Percentiles rank a stretch among this genome's conserved stretches.
Conservation (phyloP, 2,329 filamentous ascomycete species). For the Chrysosporium keratinophilum region DNA sequence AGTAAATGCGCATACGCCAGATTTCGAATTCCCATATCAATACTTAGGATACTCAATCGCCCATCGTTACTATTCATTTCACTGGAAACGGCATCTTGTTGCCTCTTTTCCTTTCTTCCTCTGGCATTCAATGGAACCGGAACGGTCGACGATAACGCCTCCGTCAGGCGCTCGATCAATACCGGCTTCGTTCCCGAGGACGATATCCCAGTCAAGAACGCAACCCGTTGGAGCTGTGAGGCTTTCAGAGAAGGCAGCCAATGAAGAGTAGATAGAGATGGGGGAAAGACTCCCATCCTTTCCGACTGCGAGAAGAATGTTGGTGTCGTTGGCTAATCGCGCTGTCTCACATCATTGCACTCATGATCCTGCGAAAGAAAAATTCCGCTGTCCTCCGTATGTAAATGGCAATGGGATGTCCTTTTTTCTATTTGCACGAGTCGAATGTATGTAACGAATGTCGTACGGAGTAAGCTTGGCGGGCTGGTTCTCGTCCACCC, state of each 20-base stretch:
- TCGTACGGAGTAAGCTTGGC: too few species aligned
- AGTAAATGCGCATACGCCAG: slow-evolving; percentile 60
- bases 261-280: slow-evolving; percentile 7
- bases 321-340: too few species aligned
- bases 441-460: too few species aligned
- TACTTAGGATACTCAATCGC: slow-evolving; percentile 53
- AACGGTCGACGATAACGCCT: slow-evolving; percentile 1
- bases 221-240: slow-evolving; percentile 48
- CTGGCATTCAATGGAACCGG: background rate
- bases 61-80: background rate
- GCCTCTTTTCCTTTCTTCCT: slow-evolving; percentile 25
- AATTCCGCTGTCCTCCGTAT: too few species aligned
- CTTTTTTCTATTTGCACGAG: too few species aligned
- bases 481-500: too few species aligned
- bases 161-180: slow-evolving; percentile 43
- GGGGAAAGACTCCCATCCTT: slow-evolving; percentile 5
- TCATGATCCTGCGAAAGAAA: too few species aligned
- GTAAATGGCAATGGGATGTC: too few species aligned
- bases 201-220: slow-evolving; percentile 50
- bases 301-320: background rate
- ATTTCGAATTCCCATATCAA: slow-evolving; percentile 78
- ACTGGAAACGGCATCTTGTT: background rate
- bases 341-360: too few species aligned
- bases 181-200: slow-evolving; percentile 50
- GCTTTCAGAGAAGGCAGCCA: slow-evolving; percentile 40